Evolutionary conservation across 192 early-diverging fungal genomes (phyloP), one percentile per base, ranked within the genome.

Genomic region (Chytriomyces confervae): DNA sequence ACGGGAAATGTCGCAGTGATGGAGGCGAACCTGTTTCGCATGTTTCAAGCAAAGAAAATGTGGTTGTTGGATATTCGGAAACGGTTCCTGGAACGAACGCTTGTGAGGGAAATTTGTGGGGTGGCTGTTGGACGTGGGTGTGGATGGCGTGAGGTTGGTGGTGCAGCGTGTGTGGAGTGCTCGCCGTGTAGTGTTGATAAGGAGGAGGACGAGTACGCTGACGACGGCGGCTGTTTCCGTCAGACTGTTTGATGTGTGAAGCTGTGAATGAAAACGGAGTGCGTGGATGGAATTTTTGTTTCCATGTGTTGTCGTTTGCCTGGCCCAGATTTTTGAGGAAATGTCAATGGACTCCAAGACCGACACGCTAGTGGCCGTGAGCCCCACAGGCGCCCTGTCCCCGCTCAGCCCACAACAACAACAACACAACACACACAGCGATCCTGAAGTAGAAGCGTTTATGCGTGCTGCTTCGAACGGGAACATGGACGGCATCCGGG

Each of bases 391-490:
- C 29, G 29, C 29, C 29, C 29, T 36, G 29, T 36, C 20, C 53
- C 53, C 13, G 53, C 20, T 57, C 20, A 11, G 53, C 3, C 53
- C 11, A 18, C 53, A 57, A 57, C 13, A 11, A 20, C 20, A 20
- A 57, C 53, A 57, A 3, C 20, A 57, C 53, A 18, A 3, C 2
- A 11, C 1, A 11, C 53, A 57, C 11, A 11, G 53, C 53, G 20
- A 18, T 11, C 53, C 53, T 20, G 13, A 18, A 18, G 53, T 20
- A 18, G 13, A 57, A 57, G 13, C 11, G 3, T 57, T 57, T 20
- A 72, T 79, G 46, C 77, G 89, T 62, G 91, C 91, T 3, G 84
- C 89, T 47, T 92, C 92, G 44, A 92, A 93, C 80, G 95, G 95
- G 50, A 89, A 96, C 74, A 83, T 88, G 27, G 81, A 83, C 66